These are phyloP conservation scores for Vicia faba DNA, from an alignment of 306 rosid species.

Conservation along the genomic window DNA sequence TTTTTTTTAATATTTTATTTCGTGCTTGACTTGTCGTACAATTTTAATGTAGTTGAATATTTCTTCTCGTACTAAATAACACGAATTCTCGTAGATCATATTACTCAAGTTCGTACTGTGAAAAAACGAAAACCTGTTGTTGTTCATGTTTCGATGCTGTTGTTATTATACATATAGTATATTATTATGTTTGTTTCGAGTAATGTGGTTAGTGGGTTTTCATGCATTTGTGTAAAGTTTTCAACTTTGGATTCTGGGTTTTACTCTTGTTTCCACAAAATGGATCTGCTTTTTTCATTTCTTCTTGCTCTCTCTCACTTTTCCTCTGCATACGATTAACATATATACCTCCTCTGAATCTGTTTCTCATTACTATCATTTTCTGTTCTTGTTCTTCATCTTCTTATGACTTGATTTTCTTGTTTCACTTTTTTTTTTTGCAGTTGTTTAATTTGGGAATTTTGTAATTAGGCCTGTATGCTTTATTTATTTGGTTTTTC, in stretches of 20 bases:
- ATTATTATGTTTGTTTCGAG: constrained; percentile 2
- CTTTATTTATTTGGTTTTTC: too few species aligned
- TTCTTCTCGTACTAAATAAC: constrained; percentile 38
- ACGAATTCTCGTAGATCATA: constrained; percentile 63
- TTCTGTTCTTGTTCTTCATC: neutral
- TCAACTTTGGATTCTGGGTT: constrained; percentile 33
- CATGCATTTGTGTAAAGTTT: constrained; percentile 43
- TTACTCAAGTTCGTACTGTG: constrained; percentile 21
- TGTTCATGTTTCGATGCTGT: constrained; percentile 26
- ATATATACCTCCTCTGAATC: neutral
- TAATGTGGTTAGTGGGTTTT: constrained; percentile 45
- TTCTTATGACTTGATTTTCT: constrained; percentile 26
- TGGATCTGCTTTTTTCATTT: constrained; percentile 59
- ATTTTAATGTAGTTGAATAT: constrained; percentile 47
- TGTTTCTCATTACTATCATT: neutral
- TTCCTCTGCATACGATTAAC: neutral
- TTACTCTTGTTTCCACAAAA: constrained; percentile 35
- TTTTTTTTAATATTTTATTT: constrained; percentile 21
- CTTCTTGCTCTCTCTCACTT: constrained; percentile 25
- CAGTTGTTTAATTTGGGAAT: constrained; percentile 35
- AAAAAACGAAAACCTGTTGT: constrained; percentile 22
- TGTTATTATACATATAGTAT: neutral
- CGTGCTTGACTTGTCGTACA: constrained; percentile 44
- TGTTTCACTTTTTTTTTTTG: constrained; percentile 17
- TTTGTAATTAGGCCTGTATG: too few species aligned